Evolutionary conservation across 352 stramenopile genomes (phyloP), one percentile per base, ranked within the genome.

Genomic region (Pythium rishiriense): DNA sequence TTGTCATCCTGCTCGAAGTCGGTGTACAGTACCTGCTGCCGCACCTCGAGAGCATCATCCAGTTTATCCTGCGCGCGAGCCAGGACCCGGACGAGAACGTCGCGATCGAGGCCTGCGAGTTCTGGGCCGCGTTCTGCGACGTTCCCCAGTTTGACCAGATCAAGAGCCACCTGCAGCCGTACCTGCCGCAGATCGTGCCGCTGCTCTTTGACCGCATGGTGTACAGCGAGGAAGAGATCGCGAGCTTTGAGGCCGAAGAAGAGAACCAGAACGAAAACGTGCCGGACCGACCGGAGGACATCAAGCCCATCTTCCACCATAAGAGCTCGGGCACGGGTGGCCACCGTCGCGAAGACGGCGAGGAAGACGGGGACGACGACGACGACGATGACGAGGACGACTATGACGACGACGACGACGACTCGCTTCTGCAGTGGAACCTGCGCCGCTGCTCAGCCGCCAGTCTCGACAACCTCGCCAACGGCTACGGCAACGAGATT

Each of bases 371-470:
- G 1, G 62, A 70, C 11, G 67, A 76, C 17, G 83, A 95, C 9
- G 86, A 96, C 7, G 88, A 96, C 9, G 87, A 96, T 7, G 91
- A 96, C 17, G 89, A 95, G 4, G 89, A 97, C 17, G 88, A 97
- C 21, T 79, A 96, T 49, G 86, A 96, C n/a, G 87, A 96, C 24
- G 88, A 96, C 39, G 87, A 94, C 56, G 91, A 97, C 66, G 93
- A 98, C 54, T 97, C 97, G 66, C 78, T 98, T 49, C 83, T 98
- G 67, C 83, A 98, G 79, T 99, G 96, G 96, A 98, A 96, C 61
- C 73, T 99, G 49, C 84, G 96, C 68, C 98, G 97, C 59, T 98
- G 93, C 73, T 88, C 93, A 19, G 96, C 96, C 39, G 96, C 94
- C 19, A 97, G 87, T 64, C 74, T 99, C n/a, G 96, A 99, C 79